Evolutionary conservation across 1,139 yeast species (phyloP).

Genomic region (Sugiyamaella novakii): DNA sequence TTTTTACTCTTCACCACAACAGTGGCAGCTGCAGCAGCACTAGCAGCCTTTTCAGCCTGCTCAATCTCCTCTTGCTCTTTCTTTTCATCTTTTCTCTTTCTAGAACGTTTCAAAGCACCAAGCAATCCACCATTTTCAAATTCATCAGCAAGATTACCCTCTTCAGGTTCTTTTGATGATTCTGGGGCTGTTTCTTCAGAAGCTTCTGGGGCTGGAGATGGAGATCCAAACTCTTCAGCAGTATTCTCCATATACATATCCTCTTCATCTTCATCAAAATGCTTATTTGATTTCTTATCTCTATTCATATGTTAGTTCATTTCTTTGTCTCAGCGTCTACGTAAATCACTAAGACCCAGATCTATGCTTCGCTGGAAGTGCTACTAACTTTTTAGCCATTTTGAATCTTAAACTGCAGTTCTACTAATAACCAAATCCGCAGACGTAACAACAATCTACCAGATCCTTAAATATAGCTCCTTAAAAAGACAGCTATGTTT

Average conservation of each 20-base stretch:
- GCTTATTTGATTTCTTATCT: conserved; percentile 58
- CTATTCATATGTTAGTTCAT: conserved; percentile 17
- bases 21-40: conserved; percentile 56
- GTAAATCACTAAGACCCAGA: no score
- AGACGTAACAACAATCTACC: conserved; percentile 1
- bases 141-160: conserved; percentile 47
- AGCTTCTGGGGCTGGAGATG: conserved; percentile 25
- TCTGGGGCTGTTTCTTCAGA: conserved; percentile 16
- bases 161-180: conserved; percentile 48
- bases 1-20: conserved; percentile 76
- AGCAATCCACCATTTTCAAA: conserved; percentile 66
- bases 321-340: neutral
- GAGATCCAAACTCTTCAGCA: conserved; percentile 56
- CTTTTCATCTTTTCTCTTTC: conserved; percentile 70
- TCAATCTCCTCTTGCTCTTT: conserved; percentile 34
- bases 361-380: neutral
- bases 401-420: conserved; percentile 15
- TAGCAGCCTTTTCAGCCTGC: conserved; percentile 44
- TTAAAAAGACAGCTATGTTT: no score
- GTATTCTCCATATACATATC: conserved; percentile 43
- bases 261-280: conserved; percentile 82
- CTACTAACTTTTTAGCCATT: conserved; percentile 43
- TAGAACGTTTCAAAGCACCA: conserved; percentile 77
- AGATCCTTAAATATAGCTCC: conserved; percentile 1
- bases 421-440: neutral